Evolutionary conservation across 2,329 filamentous ascomycete genomes (phyloP).

Genomic region (Didymosphaeria variabile): DNA sequence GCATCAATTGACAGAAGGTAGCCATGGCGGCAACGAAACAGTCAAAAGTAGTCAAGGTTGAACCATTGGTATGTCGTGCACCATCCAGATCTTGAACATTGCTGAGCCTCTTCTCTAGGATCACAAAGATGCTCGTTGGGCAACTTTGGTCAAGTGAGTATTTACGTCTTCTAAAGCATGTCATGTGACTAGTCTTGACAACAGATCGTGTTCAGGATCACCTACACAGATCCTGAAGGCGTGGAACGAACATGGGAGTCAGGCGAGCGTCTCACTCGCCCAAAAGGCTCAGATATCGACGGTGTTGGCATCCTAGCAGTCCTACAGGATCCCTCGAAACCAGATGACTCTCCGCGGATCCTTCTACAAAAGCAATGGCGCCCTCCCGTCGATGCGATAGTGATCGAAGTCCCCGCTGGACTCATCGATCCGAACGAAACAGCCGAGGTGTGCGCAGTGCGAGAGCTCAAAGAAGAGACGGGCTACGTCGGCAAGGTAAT

Average conservation of each 20-base stretch:
- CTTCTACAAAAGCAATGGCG: conserved; percentile 64
- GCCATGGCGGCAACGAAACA: conserved; percentile 34
- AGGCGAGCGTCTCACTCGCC: conserved; percentile 74
- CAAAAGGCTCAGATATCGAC: conserved; percentile 69
- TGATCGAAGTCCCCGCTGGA: conserved; percentile 70
- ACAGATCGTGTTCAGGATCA: conserved; percentile 37
- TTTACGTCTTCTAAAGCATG: not conserved
- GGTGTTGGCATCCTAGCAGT: conserved; percentile 78
- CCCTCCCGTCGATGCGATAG: conserved; percentile 67
- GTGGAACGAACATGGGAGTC: conserved; percentile 73
- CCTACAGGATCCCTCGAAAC: conserved; percentile 53
- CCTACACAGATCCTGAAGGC: conserved; percentile 70
- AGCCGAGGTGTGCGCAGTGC: conserved; percentile 65
- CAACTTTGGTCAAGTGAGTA: conserved; percentile 49
- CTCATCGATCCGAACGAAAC: conserved; percentile 68
- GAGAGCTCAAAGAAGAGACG: conserved; percentile 71
- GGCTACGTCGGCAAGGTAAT: conserved; percentile 65
- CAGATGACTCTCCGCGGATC: conserved; percentile 43
- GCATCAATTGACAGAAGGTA: not conserved
- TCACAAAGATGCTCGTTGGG: conserved; percentile 53
- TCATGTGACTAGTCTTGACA: conserved; percentile 15
- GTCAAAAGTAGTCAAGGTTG: conserved; percentile 46
- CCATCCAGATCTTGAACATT: not conserved
- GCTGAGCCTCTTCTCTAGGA: conserved; percentile 37
- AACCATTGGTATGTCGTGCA: conserved; percentile 43